Evolutionary conservation across 2,329 filamentous ascomycete genomes (phyloP).

Genomic region (Aspergillus sp.): DNA sequence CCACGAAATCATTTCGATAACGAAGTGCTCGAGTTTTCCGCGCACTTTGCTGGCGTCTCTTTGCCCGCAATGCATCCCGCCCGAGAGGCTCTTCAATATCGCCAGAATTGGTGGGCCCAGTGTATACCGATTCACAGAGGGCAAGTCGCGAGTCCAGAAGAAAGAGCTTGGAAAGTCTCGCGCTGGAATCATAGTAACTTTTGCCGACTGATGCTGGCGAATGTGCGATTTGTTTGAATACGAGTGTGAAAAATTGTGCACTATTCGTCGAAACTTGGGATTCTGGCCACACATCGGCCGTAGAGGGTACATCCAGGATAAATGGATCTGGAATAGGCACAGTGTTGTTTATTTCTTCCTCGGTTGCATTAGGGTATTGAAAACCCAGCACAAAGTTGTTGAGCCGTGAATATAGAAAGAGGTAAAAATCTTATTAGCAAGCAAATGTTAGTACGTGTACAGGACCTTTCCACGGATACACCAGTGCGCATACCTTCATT

Average conservation of each 20-base stretch:
- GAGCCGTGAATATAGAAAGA: constrained; percentile 36
- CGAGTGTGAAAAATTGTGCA: constrained; percentile 23
- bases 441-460: constrained; percentile 5
- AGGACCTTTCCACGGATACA: neutral
- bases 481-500: constrained; percentile 22
- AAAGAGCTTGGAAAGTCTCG: constrained; percentile 32
- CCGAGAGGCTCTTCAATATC: constrained; percentile 9
- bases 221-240: constrained; percentile 27
- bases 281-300: constrained; percentile 6
- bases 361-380: constrained; percentile 20
- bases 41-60: constrained; percentile 11
- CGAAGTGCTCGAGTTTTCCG: constrained; percentile 4
- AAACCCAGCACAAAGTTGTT: constrained; percentile 28
- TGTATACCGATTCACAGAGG: constrained; percentile 31
- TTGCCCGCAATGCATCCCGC: constrained; percentile 17
- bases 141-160: constrained; percentile 25
- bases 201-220: constrained; percentile 10
- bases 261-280: constrained; percentile 3
- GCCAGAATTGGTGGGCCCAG: constrained; percentile 6
- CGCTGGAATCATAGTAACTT: constrained; percentile 12
- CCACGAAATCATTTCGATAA: constrained; percentile 26
- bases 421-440: constrained; percentile 25
- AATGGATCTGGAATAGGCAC: constrained; percentile 28
- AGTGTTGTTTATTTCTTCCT: constrained; percentile 14
- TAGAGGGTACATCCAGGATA: constrained; percentile 22